phyloP scores from a whole-genome alignment of 768 basidiomycete genomes.

The Phaffia tasmanica region DNA sequence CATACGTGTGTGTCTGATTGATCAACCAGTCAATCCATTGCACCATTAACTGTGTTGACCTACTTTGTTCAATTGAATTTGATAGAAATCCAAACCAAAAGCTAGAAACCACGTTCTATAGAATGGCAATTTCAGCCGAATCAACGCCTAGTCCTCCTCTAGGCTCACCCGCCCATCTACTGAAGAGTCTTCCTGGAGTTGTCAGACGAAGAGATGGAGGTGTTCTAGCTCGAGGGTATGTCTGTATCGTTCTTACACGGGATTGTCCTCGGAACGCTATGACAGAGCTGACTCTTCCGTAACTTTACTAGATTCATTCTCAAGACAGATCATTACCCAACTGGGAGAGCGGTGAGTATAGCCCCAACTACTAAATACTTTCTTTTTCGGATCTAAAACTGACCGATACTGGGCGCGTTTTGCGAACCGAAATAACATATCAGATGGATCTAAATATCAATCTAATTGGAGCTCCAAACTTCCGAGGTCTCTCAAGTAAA shows the following conservation, averaged over 20 bases:
- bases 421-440: conserved; percentile 5
- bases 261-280: background rate
- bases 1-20: too few relatives aligned
- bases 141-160: background rate
- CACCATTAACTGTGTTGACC: too few relatives aligned
- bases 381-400: background rate
- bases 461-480: conserved; percentile 90
- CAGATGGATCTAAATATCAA: conserved; percentile 78
- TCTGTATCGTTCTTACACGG: background rate
- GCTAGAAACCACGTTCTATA: too few relatives aligned
- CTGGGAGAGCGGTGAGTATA: conserved; percentile 27
- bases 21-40: too few relatives aligned
- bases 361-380: background rate
- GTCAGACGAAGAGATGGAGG: conserved; percentile 20
- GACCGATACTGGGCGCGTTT: background rate
- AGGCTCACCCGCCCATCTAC: conserved; percentile 17
- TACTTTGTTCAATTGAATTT: too few relatives aligned
- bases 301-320: conserved; percentile 56
- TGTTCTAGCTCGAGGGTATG: conserved; percentile 14
- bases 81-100: too few relatives aligned
- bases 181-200: conserved; percentile 16
- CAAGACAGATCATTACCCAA: conserved; percentile 50
- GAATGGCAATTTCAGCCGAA: too few relatives aligned
- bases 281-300: background rate
- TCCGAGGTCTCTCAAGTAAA: conserved; percentile 51